Base-by-base conservation (phyloP, 306 rosid species). In the Parietaria judaica region DNA sequence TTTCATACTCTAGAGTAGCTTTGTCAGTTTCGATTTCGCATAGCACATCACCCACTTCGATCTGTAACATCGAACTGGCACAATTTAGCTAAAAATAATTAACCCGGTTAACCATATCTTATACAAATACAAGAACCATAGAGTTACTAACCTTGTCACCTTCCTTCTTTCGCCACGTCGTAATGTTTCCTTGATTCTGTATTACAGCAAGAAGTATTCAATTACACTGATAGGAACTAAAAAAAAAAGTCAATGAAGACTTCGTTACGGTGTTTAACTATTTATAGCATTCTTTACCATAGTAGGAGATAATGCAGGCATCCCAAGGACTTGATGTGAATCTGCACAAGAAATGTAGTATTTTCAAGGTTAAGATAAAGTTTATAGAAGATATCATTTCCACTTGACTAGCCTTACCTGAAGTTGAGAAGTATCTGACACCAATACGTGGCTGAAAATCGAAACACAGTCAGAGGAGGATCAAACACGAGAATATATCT, bases 281-380 rank as follows among this genome's bases (percentile, higher is more conserved):
- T 14, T 54, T 55, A 48, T 2, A 37, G n/a, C 17, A 56, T 64
- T 38, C 69, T 84, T 81, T 78, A 92, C 98, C 98, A 92, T 92
- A 36, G 98, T 92, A 76, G 98, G 98, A 58, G 98, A 92, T 62
- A 92, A 72, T 36, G 98, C 98, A 16, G 98, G 98, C 98, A 92
- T 92, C 58, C 66, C 81, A 70, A 92, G 80, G 64, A 88, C 84
- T 14, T 64, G 51, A 66, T 84, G 84, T 37, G 95, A 75, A 63
- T 92, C 98, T 88, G 82, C 54, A 74, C 51, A 63, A 56, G 68
- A 34, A 69, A 66, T 48, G 54, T 50, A 63, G 52, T 47, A 14
- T 36, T 31, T 51, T 23, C 31, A 23, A 23, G 31, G 53, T 49
- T 49, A 49, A 50, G 45, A 6, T 14, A 11, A 46, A 4, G 45